These are phyloP conservation scores for Dactylonectria estremocensis DNA, from an alignment of 2,329 filamentous ascomycete species.

Conservation along the genomic window DNA sequence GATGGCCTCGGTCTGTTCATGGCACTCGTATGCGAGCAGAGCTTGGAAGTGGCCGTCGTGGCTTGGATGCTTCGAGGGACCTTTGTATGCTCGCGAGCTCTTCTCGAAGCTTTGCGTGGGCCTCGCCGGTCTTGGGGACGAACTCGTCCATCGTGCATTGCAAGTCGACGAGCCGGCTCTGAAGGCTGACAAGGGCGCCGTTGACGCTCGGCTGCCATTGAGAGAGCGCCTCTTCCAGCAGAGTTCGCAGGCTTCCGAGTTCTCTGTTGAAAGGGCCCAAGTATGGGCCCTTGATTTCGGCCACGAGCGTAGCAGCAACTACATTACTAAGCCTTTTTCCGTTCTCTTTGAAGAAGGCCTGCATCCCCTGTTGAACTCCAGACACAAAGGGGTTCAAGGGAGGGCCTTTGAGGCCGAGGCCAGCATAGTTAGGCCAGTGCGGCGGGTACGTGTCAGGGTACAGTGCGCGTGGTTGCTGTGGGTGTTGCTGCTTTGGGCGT, in stretches of 20 bases:
- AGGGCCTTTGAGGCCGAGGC: background rate
- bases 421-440: background rate
- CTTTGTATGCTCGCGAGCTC: conserved; percentile 1
- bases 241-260: background rate
- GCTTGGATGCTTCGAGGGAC: background rate
- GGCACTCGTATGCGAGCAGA: background rate
- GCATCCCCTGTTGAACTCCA: background rate
- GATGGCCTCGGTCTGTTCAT: background rate
- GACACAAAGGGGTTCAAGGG: conserved; percentile 1
- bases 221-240: background rate
- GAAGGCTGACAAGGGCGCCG: background rate
- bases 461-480: background rate
- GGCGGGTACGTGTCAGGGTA: background rate
- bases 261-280: background rate
- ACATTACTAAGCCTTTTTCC: background rate
- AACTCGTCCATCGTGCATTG: conserved; percentile 1
- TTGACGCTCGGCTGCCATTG: background rate
- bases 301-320: background rate
- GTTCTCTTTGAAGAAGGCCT: conserved; percentile 1
- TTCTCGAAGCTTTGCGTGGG: background rate
- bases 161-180: background rate
- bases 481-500: background rate
- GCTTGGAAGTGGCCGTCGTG: background rate
- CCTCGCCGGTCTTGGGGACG: background rate
- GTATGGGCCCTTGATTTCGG: background rate